These are phyloP conservation scores for Polychaeton citri DNA, from an alignment of 2,329 filamentous ascomycete genomes.

Conservation along the genomic window DNA sequence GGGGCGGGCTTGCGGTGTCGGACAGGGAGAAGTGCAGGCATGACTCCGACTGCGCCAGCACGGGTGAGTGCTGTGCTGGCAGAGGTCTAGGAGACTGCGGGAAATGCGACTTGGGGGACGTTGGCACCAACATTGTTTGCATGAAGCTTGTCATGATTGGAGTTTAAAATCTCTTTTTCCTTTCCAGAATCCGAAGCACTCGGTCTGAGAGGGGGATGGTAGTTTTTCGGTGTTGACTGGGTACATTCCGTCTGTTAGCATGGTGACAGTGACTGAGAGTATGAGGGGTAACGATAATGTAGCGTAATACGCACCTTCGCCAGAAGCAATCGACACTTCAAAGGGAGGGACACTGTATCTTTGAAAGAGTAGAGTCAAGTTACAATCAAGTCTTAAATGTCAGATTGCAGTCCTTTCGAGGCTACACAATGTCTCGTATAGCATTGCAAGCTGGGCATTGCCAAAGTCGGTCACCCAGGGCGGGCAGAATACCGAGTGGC, in stretches of 20 bases:
- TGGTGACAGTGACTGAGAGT: neutral
- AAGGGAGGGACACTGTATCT: no score
- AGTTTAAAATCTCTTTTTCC: no score
- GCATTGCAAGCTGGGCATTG: no score
- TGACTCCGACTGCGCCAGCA: constrained; percentile 29
- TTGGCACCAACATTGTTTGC: constrained; percentile 60
- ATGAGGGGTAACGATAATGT: no score
- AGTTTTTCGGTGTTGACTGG: neutral
- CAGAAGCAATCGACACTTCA: no score
- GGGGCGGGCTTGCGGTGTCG: constrained; percentile 16
- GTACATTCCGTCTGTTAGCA: neutral
- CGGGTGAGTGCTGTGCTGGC: constrained; percentile 29
- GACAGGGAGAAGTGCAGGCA: constrained; percentile 20
- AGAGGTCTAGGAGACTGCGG: constrained; percentile 23
- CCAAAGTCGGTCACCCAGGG: no score
- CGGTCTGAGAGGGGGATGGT: neutral
- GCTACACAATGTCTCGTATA: no score
- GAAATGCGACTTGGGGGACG: constrained; percentile 23
- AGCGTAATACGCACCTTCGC: no score
- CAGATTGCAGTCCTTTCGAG: no score
- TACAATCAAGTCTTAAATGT: no score
- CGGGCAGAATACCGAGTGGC: no score
- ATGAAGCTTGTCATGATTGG: constrained; percentile 61
- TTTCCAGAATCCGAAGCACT: neutral
- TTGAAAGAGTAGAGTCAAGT: no score